Base-by-base conservation (phyloP, 2,329 filamentous ascomycete genomes). In the Huntiella bhutanensis region DNA sequence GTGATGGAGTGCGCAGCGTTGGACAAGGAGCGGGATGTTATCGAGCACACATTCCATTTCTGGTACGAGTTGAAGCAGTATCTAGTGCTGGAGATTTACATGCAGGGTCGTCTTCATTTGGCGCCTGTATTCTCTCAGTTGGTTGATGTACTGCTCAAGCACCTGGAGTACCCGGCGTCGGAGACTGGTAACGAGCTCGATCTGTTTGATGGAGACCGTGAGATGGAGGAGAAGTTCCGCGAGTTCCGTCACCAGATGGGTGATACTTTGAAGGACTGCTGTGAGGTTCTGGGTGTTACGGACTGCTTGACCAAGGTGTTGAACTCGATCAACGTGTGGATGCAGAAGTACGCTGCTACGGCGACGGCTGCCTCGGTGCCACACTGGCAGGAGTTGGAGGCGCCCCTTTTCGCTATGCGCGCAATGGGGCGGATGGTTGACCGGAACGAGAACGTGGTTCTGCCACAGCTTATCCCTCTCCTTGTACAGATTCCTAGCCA, bases 1-100 rank as follows among this genome's bases (percentile, higher is more conserved):
- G 77, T 98, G 12, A 70, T 96, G n/a, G 87, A 96, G 63, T 94
- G 86, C 57, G 87, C 84, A 51, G 75, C 81, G 8, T 74, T 82
- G 53, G 91, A 98, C 60, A 78, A 77, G 58, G 88, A 95, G 46
- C 77, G 82, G 51, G 91, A 98, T 53, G 85, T 87, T 4, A 86
- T 98, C 52, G 83, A 85, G 46, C 77, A 91, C 56, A 98, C 92
- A 0, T 98, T 98, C 63, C 77, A 77, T 54, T 96, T 98, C 65
- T 98, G 91, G 91, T 96, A 92, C 59, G 91, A 98, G 58, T 71
- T 98, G 41, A 98, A 98, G 67, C 86, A 95, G 60, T 95, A 93
- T 59, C 70, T 98, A 41, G 86, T 87, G 1, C 63, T 98, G 45
- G 88, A 96, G 33, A 80, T 80, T 53, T 98, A 95, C 59, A 82